Conservation (phyloP, 1,139 yeast species). For the Taphrina deformans region DNA sequence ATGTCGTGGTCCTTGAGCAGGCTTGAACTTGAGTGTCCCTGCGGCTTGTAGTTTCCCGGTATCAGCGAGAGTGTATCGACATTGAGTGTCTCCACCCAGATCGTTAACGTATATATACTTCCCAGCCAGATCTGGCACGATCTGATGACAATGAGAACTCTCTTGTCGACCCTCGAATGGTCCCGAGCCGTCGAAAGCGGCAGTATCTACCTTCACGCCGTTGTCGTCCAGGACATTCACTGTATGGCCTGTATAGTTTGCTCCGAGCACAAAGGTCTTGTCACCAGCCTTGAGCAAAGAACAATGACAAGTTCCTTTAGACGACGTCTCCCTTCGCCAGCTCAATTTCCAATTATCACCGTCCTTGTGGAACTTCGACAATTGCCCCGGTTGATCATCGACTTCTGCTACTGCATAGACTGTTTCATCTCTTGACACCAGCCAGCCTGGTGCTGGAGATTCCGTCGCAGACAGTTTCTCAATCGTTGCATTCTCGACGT, state of each 20-base stretch:
- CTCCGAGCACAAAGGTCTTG: conserved; percentile 8
- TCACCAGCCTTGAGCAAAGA: neutral
- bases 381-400: neutral
- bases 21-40: neutral
- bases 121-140: conserved; percentile 8
- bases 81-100: conserved; percentile 22
- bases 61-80: neutral
- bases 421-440: neutral
- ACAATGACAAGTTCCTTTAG: conserved; percentile 14
- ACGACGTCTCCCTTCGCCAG: conserved; percentile 9
- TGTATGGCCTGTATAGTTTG: conserved; percentile 24
- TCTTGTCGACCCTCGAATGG: conserved; percentile 31
- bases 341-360: neutral
- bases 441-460: conserved; percentile 9
- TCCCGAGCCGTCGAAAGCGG: neutral
- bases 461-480: neutral
- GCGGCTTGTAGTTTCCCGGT: neutral
- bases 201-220: neutral
- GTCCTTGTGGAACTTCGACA: neutral
- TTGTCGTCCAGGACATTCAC: conserved; percentile 8
- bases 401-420: conserved; percentile 8
- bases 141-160: conserved; percentile 30
- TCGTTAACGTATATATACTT: conserved; percentile 22
- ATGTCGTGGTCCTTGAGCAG: conserved; percentile 31
- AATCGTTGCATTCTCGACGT: neutral